phyloP scores from a whole-genome alignment of 192 early-diverging fungal genomes.

The Linnemannia zychae region DNA sequence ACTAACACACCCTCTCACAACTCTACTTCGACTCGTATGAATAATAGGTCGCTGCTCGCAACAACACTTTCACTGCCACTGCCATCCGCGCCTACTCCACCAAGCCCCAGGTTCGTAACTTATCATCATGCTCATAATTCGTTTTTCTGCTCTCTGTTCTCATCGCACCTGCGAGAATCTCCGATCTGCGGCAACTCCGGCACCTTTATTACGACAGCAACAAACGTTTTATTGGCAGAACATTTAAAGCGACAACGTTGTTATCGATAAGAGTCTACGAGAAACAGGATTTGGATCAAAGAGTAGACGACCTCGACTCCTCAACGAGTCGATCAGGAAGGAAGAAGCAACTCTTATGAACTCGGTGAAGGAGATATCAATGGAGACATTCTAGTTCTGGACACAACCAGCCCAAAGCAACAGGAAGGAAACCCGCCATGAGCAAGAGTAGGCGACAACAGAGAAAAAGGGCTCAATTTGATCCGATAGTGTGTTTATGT shows the following conservation, averaged over 20 bases:
- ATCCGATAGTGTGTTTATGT: not conserved
- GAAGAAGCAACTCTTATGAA: not conserved
- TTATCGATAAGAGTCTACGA: not conserved
- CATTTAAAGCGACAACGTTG: not conserved
- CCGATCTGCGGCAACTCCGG: not conserved
- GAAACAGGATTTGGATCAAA: not conserved
- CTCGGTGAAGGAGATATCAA: not conserved
- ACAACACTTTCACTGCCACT: slow-evolving; percentile 42
- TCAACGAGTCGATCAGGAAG: not conserved
- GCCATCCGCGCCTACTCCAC: slow-evolving; percentile 56
- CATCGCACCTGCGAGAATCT: not conserved
- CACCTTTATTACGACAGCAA: not conserved
- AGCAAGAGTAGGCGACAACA: not conserved
- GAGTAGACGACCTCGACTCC: not conserved
- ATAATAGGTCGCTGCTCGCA: slow-evolving; percentile 32
- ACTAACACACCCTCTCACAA: not conserved
- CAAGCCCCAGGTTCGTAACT: slow-evolving; percentile 54
- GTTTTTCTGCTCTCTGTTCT: slow-evolving; percentile 1
- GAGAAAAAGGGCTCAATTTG: not conserved
- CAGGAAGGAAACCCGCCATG: too few relatives aligned
- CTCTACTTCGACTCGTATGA: not conserved
- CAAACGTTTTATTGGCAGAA: not conserved
- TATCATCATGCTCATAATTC: not conserved
- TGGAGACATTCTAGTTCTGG: not conserved
- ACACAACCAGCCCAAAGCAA: not conserved